These are phyloP conservation scores for Candida sanyaensis DNA, from an alignment of 1,139 yeast species.

Conservation along the genomic window DNA sequence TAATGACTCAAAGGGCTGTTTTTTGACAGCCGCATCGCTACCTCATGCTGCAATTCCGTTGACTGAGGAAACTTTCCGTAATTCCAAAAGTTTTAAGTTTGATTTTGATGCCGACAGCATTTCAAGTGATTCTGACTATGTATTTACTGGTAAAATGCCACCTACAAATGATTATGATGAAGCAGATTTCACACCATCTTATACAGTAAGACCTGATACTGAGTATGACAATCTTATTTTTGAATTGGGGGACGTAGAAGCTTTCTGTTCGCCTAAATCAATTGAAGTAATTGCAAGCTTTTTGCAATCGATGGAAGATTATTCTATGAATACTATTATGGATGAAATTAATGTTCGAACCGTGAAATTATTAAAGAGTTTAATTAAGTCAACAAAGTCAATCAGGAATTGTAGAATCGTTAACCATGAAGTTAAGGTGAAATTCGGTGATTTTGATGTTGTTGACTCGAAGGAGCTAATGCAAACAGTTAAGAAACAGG, in stretches of 20 bases:
- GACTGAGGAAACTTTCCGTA: slow-evolving; percentile 20
- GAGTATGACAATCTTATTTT: slow-evolving; percentile 59
- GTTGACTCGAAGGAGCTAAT: slow-evolving; percentile 18
- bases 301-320: slow-evolving; percentile 34
- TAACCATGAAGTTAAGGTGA: slow-evolving; percentile 48
- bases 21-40: slow-evolving; percentile 61
- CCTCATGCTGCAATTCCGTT: slow-evolving; percentile 71
- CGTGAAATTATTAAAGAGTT: slow-evolving; percentile 40
- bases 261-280: slow-evolving; percentile 40
- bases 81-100: slow-evolving; percentile 6
- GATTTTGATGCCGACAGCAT: slow-evolving; percentile 9
- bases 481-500: slow-evolving; percentile 19
- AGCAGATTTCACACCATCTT: slow-evolving; percentile 46
- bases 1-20: slow-evolving; percentile 48
- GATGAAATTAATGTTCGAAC: slow-evolving; percentile 70
- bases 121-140: slow-evolving; percentile 5
- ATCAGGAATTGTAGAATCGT: slow-evolving; percentile 53
- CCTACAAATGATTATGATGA: slow-evolving; percentile 43
- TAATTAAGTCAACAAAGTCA: slow-evolving; percentile 36
- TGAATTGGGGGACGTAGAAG: slow-evolving; percentile 49
- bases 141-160: slow-evolving; percentile 6
- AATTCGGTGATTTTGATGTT: slow-evolving; percentile 41
- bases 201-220: slow-evolving; percentile 39
- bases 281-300: slow-evolving; percentile 29
- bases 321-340: slow-evolving; percentile 48